Evolutionary conservation across 116 monocot genomes (phyloP), one percentile per base, ranked within the genome.

Genomic region (Trichopus zeylanicus): DNA sequence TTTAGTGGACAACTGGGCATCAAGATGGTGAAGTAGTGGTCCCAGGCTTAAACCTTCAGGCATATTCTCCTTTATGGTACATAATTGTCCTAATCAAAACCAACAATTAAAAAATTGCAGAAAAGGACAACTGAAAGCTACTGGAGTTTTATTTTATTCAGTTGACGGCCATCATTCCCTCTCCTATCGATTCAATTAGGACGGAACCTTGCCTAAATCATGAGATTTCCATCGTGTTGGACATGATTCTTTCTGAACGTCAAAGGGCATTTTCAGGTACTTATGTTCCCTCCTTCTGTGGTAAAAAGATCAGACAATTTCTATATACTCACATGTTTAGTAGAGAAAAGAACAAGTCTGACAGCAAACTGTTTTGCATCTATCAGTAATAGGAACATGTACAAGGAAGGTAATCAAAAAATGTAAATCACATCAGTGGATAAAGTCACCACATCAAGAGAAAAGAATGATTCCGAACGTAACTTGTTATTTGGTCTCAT

Each of bases 21-120:
- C 19, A 49, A 49, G 21, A 24, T 49, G 22, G 6, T 49, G 23
- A 49, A 49, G 49, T 9, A 49, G 9, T 23, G 57, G 67, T 67
- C 57, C 58, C 57, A 25, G 48, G 46, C 57, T 49, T 16, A 48
- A 59, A 49, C 67, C 42, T 33, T 4, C 38, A 57, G 29, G 48
- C 58, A 58, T 49, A 28, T 48, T 19, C 20, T 46, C 49, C 49
- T 39, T 1, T 27, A 19, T 32, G 35, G 11, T 12, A 26, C 53
- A 51, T 39, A 11, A n/a, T n/a, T n/a, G n/a, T n/a, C n/a, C n/a
- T n/a, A n/a, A n/a, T n/a, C n/a, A n/a, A n/a, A n/a, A n/a, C n/a
- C n/a, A n/a, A n/a, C n/a, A n/a, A n/a, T n/a, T n/a, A n/a, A n/a
- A n/a, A n/a, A n/a, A n/a, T n/a, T n/a, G 29, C 19, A 32, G 23